These are phyloP conservation scores for Wallacemonas sp. DNA, from an alignment of 208 protist genomes.

Conservation along the genomic window DNA sequence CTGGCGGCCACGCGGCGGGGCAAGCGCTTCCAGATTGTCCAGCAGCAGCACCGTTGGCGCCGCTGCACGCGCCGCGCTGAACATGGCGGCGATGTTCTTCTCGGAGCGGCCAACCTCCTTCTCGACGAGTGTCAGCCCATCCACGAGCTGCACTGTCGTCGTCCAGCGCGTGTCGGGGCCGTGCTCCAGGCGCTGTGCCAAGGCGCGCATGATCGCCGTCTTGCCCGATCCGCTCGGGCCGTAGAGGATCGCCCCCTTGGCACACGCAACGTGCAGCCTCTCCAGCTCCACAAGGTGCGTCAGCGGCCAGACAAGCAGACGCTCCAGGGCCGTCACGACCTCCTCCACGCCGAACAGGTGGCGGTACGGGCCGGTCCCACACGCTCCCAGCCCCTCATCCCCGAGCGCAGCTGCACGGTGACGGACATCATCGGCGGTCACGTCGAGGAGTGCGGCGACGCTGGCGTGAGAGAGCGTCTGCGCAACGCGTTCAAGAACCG, in stretches of 20 bases:
- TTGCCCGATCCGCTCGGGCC: conserved; percentile 85
- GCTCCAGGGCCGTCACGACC: conserved; percentile 55
- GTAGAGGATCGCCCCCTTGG: conserved; percentile 78
- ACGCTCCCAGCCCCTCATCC: conserved; percentile 22
- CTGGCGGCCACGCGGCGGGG: conserved; percentile 60
- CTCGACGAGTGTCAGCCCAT: conserved; percentile 76
- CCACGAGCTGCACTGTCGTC: conserved; percentile 53
- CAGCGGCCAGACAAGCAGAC: conserved; percentile 81
- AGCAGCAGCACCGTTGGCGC: conserved; percentile 87
- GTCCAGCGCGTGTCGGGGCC: conserved; percentile 32
- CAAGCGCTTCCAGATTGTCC: conserved; percentile 92
- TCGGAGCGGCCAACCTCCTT: conserved; percentile 90
- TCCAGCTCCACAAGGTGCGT: conserved; percentile 46
- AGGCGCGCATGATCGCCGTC: conserved; percentile 69
- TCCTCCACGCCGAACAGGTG: conserved; percentile 65
- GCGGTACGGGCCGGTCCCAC: conserved; percentile 23
- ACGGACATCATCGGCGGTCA: not conserved
- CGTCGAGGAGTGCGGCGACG: conserved; percentile 11
- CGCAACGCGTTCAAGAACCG: not conserved
- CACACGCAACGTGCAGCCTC: conserved; percentile 37
- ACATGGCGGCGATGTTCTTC: conserved; percentile 85
- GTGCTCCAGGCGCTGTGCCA: conserved; percentile 46
- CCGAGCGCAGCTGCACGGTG: conserved; percentile 13
- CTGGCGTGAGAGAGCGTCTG: conserved; percentile 16
- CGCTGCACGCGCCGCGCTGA: conserved; percentile 61